phyloP scores from a whole-genome alignment of 768 basidiomycete genomes.

The Amanita rubescens region DNA sequence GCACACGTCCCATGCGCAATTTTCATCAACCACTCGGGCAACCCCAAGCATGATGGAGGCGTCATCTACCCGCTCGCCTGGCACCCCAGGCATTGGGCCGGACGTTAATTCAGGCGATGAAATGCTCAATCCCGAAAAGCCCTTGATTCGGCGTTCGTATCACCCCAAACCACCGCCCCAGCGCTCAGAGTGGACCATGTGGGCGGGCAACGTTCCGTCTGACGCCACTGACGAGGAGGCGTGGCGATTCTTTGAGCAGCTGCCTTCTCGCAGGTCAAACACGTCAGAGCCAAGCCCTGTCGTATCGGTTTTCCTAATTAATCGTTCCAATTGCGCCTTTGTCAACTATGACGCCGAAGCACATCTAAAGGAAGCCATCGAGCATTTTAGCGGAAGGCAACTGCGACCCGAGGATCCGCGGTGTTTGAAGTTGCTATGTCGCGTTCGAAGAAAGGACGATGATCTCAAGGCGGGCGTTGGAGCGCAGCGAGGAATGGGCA shows the following conservation, averaged over 20 bases:
- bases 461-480: conserved; percentile 88
- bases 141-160: conserved; percentile 42
- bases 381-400: conserved; percentile 61
- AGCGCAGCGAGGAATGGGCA: conserved; percentile 77
- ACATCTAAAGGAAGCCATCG: conserved; percentile 60
- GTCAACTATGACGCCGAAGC: conserved; percentile 73
- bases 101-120: background rate
- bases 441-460: conserved; percentile 73
- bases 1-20: conserved; percentile 14
- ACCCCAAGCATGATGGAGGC: background rate
- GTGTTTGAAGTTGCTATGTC: conserved; percentile 77
- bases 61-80: background rate
- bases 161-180: conserved; percentile 67
- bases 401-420: conserved; percentile 65
- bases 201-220: conserved; percentile 87
- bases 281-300: conserved; percentile 21
- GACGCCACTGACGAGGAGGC: conserved; percentile 82
- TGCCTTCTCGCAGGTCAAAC: conserved; percentile 10
- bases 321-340: conserved; percentile 93
- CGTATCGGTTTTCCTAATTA: conserved; percentile 83
- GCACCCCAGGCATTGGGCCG: background rate
- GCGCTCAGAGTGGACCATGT: conserved; percentile 92
- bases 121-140: conserved; percentile 16
- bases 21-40: conserved; percentile 10
- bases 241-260: conserved; percentile 69